Base-by-base conservation (phyloP, 192 early-diverging fungal genomes). In the Backusella australiensis region DNA sequence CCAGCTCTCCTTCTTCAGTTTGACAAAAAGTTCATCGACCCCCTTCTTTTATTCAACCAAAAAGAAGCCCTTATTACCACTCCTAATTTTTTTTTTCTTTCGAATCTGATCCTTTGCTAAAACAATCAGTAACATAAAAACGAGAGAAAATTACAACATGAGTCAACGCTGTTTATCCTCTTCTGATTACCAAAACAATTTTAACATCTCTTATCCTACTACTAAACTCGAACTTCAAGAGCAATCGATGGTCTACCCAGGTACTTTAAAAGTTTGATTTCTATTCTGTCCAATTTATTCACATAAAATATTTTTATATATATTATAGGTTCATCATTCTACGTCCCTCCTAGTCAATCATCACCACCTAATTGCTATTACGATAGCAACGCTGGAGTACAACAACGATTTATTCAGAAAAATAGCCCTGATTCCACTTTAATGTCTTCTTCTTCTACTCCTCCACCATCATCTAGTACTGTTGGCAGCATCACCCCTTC, bases 401-500 rank as follows among this genome's bases (percentile, higher is more conserved):
- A 67, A n/a, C 63, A 66, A 0, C 63, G 49, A 67, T 75, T 49
- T 44, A 23, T 42, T 66, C 49, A 63, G 26, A 34, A 67, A 73
- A 71, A 63, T n/a, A 39, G 41, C 17, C 52, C 77, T 26, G 42
- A 52, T 29, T 35, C 73, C 34, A 65, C 71, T 3, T 71, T 73
- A 44, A 73, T 78, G 66, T 56, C 69, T 56, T 32, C 77, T 38
- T 71, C 77, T 52, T 71, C 75, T 19, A 67, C 75, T 52, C 72
- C 77, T 14, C 56, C 65, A 35, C 35, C 59, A 15, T 34, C 42
- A 19, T 42, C 32, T 9, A 73, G 36, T 21, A 56, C 34, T 14
- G 29, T 29, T n/a, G 67, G 26, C 1, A 41, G 44, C 15, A 68
- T 67, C 23, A 46, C 77, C 19, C 72, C 76, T 66, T 72, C 63